These are phyloP conservation scores for Vitellaria paradoxa DNA, from an alignment of 179 eudicot genomes.

Conservation along the genomic window DNA sequence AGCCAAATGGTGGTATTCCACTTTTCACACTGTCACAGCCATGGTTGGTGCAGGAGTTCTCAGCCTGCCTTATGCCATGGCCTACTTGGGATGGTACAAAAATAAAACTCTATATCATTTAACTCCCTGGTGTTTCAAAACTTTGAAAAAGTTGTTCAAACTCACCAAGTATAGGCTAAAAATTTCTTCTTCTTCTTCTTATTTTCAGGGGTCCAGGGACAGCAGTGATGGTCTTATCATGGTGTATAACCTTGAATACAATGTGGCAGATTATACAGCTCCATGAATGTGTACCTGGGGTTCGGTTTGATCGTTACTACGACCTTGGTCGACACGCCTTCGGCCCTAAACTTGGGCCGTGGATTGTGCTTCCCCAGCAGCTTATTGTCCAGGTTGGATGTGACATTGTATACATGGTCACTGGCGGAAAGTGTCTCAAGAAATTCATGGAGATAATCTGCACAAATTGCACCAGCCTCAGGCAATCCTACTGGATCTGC, in stretches of 20 bases:
- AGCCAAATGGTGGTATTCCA: conserved; percentile 91
- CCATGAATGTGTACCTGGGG: conserved; percentile 81
- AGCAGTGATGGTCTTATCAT: conserved; percentile 58
- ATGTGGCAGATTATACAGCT: conserved; percentile 92
- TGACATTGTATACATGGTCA: conserved; percentile 87
- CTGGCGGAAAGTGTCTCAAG: conserved; percentile 74
- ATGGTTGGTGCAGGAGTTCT: conserved; percentile 94
- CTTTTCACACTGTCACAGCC: conserved; percentile 82
- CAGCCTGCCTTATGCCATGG: conserved; percentile 87
- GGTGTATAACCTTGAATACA: conserved; percentile 71
- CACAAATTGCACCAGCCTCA: conserved; percentile 43
- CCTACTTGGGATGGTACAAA: conserved; percentile 74
- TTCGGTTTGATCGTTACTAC: conserved; percentile 66
- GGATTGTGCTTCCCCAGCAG: conserved; percentile 91
- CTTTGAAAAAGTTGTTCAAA: not conserved
- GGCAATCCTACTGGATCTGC: conserved; percentile 78
- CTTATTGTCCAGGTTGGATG: conserved; percentile 83
- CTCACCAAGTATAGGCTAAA: not conserved
- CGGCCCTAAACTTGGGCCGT: conserved; percentile 70
- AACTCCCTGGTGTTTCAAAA: not conserved
- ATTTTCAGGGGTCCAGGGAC: conserved; percentile 75
- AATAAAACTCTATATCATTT: not conserved
- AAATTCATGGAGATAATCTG: conserved; percentile 80
- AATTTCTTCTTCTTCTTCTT: not conserved
- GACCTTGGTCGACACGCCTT: conserved; percentile 72